Conservation (phyloP, 345 rosid species). For the Clarkia xantiana region DNA sequence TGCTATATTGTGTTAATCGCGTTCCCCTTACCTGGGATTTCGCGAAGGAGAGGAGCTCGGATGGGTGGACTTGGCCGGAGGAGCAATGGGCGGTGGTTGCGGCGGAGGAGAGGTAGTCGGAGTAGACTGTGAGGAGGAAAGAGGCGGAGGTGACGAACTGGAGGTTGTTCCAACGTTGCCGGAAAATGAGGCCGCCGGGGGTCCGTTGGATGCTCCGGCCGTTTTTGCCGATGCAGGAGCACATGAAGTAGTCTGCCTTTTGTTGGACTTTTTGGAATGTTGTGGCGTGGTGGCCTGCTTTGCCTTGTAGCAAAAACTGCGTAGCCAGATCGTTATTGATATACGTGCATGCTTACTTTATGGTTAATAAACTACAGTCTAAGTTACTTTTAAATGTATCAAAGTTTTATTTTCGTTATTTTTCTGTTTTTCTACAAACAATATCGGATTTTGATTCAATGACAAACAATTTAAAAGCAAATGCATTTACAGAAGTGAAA, state of each 20-base stretch:
- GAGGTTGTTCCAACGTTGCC: slow-evolving; percentile 92
- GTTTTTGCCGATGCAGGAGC: slow-evolving; percentile 70
- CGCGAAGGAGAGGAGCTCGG: slow-evolving; percentile 65
- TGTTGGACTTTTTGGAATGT: slow-evolving; percentile 62
- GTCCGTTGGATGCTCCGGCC: slow-evolving; percentile 52
- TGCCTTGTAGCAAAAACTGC: slow-evolving; percentile 89
- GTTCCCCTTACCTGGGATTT: too few relatives aligned
- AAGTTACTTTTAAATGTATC: too few relatives aligned
- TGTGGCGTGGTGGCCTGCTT: slow-evolving; percentile 47
- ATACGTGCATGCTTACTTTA: too few relatives aligned
- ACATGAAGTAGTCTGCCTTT: slow-evolving; percentile 87
- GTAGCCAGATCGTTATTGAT: not conserved
- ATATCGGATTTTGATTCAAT: too few relatives aligned
- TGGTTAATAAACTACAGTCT: too few relatives aligned
- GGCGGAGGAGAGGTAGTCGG: slow-evolving; percentile 72
- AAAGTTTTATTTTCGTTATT: too few relatives aligned
- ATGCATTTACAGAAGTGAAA: too few relatives aligned
- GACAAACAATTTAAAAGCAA: too few relatives aligned
- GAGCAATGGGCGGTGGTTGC: slow-evolving; percentile 42
- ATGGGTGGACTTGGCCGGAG: slow-evolving; percentile 40
- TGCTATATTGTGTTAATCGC: too few relatives aligned
- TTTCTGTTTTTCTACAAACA: too few relatives aligned
- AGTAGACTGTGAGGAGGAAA: slow-evolving; percentile 58
- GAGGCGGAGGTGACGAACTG: slow-evolving; percentile 89
- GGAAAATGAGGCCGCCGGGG: slow-evolving; percentile 86